Conservation (phyloP, 768 basidiomycete species). For the Fomitopsis serialis region DNA sequence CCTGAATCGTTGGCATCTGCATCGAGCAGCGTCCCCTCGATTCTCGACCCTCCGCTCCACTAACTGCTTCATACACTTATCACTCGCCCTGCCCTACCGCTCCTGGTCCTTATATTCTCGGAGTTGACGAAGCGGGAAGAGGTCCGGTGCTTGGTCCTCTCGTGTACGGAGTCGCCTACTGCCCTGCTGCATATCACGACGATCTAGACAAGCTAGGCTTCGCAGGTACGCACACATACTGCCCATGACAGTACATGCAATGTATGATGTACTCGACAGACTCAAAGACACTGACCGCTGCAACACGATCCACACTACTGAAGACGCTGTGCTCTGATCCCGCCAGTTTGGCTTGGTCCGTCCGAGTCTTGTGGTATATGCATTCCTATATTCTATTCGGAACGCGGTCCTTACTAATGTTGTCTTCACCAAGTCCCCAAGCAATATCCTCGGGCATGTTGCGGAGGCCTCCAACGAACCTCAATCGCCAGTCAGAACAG, state of each 20-base stretch:
- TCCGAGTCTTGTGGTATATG: constrained; percentile 63
- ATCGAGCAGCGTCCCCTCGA: constrained; percentile 41
- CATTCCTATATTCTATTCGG: background rate
- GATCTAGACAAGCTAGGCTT: constrained; percentile 80
- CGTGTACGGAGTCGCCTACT: constrained; percentile 95
- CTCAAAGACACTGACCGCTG: constrained; percentile 83
- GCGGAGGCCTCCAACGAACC: constrained; percentile 71
- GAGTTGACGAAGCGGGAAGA: constrained; percentile 97
- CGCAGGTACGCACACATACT: constrained; percentile 64
- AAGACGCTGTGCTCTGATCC: constrained; percentile 66
- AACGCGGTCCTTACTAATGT: too few species aligned
- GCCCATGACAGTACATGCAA: too few species aligned
- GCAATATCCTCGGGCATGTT: constrained; percentile 93
- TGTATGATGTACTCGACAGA: constrained; percentile 43
- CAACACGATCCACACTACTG: constrained; percentile 60
- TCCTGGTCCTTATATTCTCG: constrained; percentile 82
- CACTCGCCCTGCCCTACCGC: constrained; percentile 70
- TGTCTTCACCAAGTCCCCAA: constrained; percentile 57
- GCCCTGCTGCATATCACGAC: constrained; percentile 72
- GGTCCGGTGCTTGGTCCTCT: constrained; percentile 95
- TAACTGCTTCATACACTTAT: constrained; percentile 70
- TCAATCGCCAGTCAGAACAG: constrained; percentile 88
- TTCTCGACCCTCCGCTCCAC: constrained; percentile 51
- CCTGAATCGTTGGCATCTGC: background rate
- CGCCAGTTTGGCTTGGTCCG: constrained; percentile 74